A percentile compares a stretch with the other conserved stretches of the same genome.
Evolutionary conservation across 2,329 filamentous ascomycete species (phyloP).

Genomic region (Calonectria multiphialidica): DNA sequence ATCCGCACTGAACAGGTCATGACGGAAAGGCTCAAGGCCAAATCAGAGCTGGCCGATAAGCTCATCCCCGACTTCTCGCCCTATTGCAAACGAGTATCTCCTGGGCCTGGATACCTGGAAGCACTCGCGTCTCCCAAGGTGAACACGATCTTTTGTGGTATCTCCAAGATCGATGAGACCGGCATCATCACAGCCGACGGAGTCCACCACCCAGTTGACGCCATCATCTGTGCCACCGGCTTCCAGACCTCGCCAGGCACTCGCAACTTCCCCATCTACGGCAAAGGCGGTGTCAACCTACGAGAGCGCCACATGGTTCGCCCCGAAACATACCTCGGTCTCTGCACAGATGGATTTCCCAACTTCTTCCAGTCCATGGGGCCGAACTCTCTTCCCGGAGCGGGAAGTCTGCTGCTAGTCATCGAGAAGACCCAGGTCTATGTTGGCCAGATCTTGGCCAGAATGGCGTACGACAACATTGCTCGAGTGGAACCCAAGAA

Average conservation of each 20-base stretch:
- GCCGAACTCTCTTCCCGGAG: constrained; percentile 13
- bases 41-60: neutral
- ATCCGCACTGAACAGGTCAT: neutral
- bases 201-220: neutral
- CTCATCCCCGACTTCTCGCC: constrained; percentile 10
- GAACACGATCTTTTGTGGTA: neutral
- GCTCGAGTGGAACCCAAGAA: constrained; percentile 16
- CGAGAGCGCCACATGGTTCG: neutral
- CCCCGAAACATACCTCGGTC: neutral
- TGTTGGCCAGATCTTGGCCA: constrained; percentile 12
- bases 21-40: neutral
- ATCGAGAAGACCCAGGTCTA: constrained; percentile 22
- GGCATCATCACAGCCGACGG: constrained; percentile 14
- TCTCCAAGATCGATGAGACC: neutral
- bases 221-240: constrained; percentile 22
- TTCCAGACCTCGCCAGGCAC: neutral
- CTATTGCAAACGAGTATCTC: constrained; percentile 10
- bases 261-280: constrained; percentile 12
- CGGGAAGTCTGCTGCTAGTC: constrained; percentile 14
- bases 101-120: constrained; percentile 21
- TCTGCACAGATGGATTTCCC: constrained; percentile 19
- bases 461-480: constrained; percentile 13
- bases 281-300: constrained; percentile 11
- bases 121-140: constrained; percentile 4
- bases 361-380: constrained; percentile 22